Conservation (phyloP, 257 asterid species). For the Marsdenia floribunda region DNA sequence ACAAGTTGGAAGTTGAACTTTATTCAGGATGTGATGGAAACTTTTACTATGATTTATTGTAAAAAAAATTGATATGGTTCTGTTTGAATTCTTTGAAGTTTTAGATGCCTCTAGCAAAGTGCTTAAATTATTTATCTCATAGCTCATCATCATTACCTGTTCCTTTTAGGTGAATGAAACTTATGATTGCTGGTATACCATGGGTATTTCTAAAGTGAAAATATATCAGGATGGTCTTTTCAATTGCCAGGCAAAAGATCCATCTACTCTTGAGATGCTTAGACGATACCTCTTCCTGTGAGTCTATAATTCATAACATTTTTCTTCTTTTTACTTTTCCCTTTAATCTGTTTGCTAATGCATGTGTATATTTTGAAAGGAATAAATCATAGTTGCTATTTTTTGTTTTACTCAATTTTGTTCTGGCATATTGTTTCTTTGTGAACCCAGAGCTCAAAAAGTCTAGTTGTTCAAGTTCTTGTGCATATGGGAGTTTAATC, state of each 20-base stretch:
- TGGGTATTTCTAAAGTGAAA: slow-evolving; percentile 73
- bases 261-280: slow-evolving; percentile 81
- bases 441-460: neutral
- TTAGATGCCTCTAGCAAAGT: neutral
- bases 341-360: neutral
- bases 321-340: neutral
- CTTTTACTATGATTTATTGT: neutral
- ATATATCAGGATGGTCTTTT: slow-evolving; percentile 64
- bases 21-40: neutral
- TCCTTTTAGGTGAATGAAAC: slow-evolving; percentile 77
- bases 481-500: neutral
- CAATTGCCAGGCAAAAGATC: slow-evolving; percentile 76
- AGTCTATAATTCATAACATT: slow-evolving; percentile 25
- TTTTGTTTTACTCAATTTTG: neutral
- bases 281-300: slow-evolving; percentile 72
- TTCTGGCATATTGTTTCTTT: neutral
- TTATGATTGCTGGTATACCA: slow-evolving; percentile 82
- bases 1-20: slow-evolving; percentile 15
- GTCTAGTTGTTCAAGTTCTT: neutral
- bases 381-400: neutral
- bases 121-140: slow-evolving; percentile 1
- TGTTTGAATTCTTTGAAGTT: neutral
- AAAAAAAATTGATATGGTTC: neutral
- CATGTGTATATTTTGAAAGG: neutral
- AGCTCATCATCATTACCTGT: slow-evolving; percentile 14